Evolutionary conservation across 2,329 filamentous ascomycete genomes (phyloP).

Genomic region (Myrmaecium sp.): DNA sequence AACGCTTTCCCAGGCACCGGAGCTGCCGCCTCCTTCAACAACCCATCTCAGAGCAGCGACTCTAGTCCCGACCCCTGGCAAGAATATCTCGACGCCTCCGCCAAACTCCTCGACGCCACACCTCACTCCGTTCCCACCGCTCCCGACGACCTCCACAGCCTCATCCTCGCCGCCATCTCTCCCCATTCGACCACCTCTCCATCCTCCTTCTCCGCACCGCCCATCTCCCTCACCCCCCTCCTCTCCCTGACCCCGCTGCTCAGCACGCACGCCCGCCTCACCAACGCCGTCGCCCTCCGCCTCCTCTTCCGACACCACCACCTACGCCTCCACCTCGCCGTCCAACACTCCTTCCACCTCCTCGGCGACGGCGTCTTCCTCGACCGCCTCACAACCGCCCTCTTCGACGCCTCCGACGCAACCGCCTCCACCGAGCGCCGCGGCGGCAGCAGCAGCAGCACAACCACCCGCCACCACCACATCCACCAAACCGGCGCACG

Average conservation of each 20-base stretch:
- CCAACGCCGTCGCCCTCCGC: slow-evolving; percentile 61
- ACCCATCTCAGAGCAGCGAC: too few relatives aligned
- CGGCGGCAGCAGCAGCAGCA: slow-evolving; percentile 45
- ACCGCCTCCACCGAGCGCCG: slow-evolving; percentile 63
- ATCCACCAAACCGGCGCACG: slow-evolving; percentile 41
- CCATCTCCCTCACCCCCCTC: slow-evolving; percentile 40
- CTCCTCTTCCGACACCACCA: slow-evolving; percentile 61
- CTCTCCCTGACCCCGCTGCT: slow-evolving; percentile 65
- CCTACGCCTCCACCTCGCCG: slow-evolving; percentile 51
- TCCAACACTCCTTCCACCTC: slow-evolving; percentile 69
- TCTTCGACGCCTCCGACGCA: slow-evolving; percentile 72
- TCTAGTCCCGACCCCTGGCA: too few relatives aligned
- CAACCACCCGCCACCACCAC: too few relatives aligned
- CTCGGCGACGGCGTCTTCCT: slow-evolving; percentile 74
- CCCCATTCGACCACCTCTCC: background rate
- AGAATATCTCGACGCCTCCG: too few relatives aligned
- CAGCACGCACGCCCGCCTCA: slow-evolving; percentile 53
- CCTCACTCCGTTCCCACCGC: slow-evolving; percentile 3
- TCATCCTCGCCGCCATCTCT: slow-evolving; percentile 3
- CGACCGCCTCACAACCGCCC: slow-evolving; percentile 58
- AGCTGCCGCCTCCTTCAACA: too few relatives aligned
- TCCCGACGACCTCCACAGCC: slow-evolving; percentile 11
- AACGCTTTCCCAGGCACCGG: too few relatives aligned
- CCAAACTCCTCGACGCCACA: too few relatives aligned
- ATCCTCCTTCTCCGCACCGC: slow-evolving; percentile 30